phyloP scores from a whole-genome alignment of 129 eudicot genomes.

The Saussurea involucrata region DNA sequence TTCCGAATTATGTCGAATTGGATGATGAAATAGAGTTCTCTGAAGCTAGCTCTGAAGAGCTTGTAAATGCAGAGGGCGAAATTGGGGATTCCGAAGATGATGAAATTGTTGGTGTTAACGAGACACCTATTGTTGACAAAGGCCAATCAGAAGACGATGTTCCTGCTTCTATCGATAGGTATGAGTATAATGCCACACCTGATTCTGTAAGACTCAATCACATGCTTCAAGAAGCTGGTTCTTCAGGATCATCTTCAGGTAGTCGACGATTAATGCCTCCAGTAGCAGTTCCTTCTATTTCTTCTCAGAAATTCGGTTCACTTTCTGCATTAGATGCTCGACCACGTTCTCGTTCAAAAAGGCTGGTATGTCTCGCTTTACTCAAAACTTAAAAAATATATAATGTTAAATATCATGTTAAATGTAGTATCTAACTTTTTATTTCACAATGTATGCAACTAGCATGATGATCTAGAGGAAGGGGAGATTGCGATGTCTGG shows the following conservation, averaged over 20 bases:
- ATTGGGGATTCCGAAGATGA: constrained; percentile 80
- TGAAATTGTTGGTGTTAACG: constrained; percentile 41
- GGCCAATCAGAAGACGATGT: constrained; percentile 61
- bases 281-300: constrained; percentile 61
- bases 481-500: constrained; percentile 89
- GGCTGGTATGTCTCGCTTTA: constrained; percentile 49
- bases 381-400: neutral
- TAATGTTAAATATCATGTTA: neutral
- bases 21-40: constrained; percentile 80
- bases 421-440: constrained; percentile 1
- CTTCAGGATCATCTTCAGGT: constrained; percentile 85
- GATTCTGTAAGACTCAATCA: constrained; percentile 35
- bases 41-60: constrained; percentile 82
- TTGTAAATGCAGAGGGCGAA: constrained; percentile 56
- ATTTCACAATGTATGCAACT: constrained; percentile 4
- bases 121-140: constrained; percentile 35
- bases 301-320: constrained; percentile 88
- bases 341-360: constrained; percentile 69
- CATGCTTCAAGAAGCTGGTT: constrained; percentile 59
- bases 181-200: constrained; percentile 37
- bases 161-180: constrained; percentile 43
- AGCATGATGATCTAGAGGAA: constrained; percentile 94
- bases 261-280: constrained; percentile 40
- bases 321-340: constrained; percentile 90
- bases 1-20: constrained; percentile 70